Percentiles rank a stretch among this genome's conserved stretches.
Evolutionary conservation across 441 rosid genomes (phyloP).

Genomic region (Gossypium schwendimanii): DNA sequence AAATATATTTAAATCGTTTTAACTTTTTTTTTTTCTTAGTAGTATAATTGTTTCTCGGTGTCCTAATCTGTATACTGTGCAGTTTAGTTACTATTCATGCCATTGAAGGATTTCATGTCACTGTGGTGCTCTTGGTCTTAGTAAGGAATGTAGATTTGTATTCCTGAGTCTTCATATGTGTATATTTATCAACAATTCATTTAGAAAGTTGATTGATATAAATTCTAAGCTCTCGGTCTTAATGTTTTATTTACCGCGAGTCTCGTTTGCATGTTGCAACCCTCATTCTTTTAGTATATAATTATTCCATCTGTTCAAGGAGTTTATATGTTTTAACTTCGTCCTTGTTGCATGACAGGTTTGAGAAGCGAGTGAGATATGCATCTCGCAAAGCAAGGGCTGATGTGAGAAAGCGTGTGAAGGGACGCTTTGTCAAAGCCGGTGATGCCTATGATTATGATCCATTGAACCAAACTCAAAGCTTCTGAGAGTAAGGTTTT

Average conservation of each 20-base stretch:
- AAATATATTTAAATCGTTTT: not conserved
- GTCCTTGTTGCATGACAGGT: constrained; percentile 39
- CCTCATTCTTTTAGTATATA: too few relatives aligned
- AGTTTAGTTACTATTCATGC: not conserved
- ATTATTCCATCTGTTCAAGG: not conserved
- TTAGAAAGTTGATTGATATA: not conserved
- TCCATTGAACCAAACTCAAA: constrained; percentile 70
- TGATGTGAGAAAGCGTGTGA: constrained; percentile 91
- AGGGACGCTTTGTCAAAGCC: constrained; percentile 93
- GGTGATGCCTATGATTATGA: constrained; percentile 95
- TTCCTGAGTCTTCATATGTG: not conserved
- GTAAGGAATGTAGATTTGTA: not conserved
- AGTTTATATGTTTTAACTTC: not conserved
- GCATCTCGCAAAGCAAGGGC: constrained; percentile 99
- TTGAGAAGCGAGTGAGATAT: constrained; percentile 89
- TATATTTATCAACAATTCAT: not conserved
- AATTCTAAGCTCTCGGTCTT: not conserved
- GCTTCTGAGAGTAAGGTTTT: constrained; percentile 54
- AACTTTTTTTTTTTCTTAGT: not conserved
- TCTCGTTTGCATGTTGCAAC: not conserved
- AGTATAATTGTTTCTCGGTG: not conserved
- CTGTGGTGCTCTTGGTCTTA: not conserved
- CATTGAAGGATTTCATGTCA: not conserved
- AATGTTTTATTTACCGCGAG: not conserved
- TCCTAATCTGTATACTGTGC: not conserved